Evolutionary conservation across 352 stramenopile species (phyloP), one percentile per base, ranked within the genome.

Genomic region (Phytophthora boehmeriae): DNA sequence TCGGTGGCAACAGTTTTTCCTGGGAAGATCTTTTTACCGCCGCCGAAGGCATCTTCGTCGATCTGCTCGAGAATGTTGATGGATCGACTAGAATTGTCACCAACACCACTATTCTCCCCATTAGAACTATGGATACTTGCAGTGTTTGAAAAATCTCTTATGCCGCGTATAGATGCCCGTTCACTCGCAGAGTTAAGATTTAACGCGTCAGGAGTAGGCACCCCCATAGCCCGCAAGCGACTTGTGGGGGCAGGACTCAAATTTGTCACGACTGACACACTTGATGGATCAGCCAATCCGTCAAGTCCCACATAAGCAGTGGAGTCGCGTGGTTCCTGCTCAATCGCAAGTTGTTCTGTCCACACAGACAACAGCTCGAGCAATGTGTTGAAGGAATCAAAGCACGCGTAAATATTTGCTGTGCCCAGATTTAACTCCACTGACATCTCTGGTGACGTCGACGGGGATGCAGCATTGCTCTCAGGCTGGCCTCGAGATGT

Each of bases 351-450:
- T 42, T 95, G 80, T 17, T 94, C 85, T 3, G 71, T 77, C 84
- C 83, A 94, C 16, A 66, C 80, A 8, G 73, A 86, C 3, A 89
- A 53, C 13, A 95, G 52, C 55, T 94, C 82, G 17, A 93, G 75
- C 36, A 96, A 66, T 8, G 85, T 93, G 59, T 92, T 92, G 66
- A 94, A 96, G 27, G 88, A 96, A 69, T 96, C 88, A 64, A 94
- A 96, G 30, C 88, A 96, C 14, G 85, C 85, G 58, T 96, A 95
- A 62, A 96, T 88, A 70, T 94, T 93, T 9, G 86, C 83, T 14
- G 86, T 95, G 5, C 88, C 88, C 19, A 96, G 48, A 42, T 80
- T 95, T 41, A 96, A 60, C 54, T 96, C 88, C 42, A 94, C 72
- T 2, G 86, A 89, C 38, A 96, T 32, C 59, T 96, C 84, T 6